Evolutionary conservation across 257 asterid genomes (phyloP).

Genomic region (Solanum pennellii): DNA sequence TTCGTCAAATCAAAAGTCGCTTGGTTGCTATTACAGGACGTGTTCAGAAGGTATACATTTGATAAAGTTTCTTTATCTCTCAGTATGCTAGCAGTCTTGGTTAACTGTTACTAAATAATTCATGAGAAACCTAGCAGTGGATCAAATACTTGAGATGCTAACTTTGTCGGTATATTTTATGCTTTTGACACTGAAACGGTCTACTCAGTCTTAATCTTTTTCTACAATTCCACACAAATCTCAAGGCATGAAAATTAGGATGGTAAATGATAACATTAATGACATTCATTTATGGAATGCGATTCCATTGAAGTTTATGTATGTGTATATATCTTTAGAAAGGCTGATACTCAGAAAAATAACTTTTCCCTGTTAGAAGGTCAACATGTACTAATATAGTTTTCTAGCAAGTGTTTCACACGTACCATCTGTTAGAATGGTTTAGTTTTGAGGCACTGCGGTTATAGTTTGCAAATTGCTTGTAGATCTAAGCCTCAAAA

Average conservation of each 20-base stretch:
- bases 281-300: not conserved
- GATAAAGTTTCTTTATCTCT: not conserved
- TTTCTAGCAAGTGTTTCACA: not conserved
- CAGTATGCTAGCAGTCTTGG: not conserved
- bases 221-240: not conserved
- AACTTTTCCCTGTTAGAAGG: not conserved
- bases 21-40: constrained; percentile 96
- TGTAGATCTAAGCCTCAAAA: not conserved
- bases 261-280: not conserved
- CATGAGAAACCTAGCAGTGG: not conserved
- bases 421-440: not conserved
- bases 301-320: not conserved
- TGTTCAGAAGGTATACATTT: constrained; percentile 68
- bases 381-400: not conserved
- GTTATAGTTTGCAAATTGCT: not conserved
- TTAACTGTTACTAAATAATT: not conserved
- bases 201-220: not conserved
- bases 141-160: not conserved
- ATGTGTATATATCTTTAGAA: not conserved
- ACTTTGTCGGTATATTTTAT: not conserved
- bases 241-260: not conserved
- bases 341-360: not conserved
- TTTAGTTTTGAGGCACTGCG: not conserved
- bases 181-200: not conserved
- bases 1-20: constrained; percentile 89